Evolutionary conservation across 495 filamentous ascomycete genomes (phyloP), one percentile per base, ranked within the genome.

Genomic region (Tuber magnatum): DNA sequence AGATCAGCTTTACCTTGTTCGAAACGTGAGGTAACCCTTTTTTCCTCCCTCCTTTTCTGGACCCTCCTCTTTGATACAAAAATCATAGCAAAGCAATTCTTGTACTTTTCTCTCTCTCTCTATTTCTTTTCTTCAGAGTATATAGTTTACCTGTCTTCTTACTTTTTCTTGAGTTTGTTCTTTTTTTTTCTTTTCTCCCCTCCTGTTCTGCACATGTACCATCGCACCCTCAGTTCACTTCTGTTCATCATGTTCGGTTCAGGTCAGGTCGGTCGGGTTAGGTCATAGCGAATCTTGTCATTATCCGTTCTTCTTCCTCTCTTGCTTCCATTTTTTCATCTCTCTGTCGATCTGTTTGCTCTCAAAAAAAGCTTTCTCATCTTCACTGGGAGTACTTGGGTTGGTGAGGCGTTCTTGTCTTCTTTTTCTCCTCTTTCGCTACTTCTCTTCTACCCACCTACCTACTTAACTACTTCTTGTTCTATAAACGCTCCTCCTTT

Each of bases 211-310:
- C 56, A 35, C 35, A 28, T 65, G 56, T 65, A 65, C 12, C 28
- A 65, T 65, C 56, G 56, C 56, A 35, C 56, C 12, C 56, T 65
- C 56, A 16, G 56, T 65, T 65, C 56, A 65, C 28, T 65, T 65
- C 14, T 12, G 56, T 65, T 65, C 28, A 65, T 65, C 56, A 65
- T 65, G 56, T 65, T 65, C 28, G 28, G 56, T 32, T 65, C 43
- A 46, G 43, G 43, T 46, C 51, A 10, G n/a, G 51, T 56, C 51
- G 51, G 51, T 56, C 56, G 56, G 56, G 56, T 65, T 35, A 35
- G 56, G 56, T 65, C 56, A 65, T 65, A 65, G 56, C 56, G 56
- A 65, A 65, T 65, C 56, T 65, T 65, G 56, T 65, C 28, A 65
- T 65, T 65, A 18, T 65, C 28, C 5, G 16, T 32, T 65, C 28